Conservation (phyloP, 1,139 yeast species). For the Hyphopichia khmerensis region DNA sequence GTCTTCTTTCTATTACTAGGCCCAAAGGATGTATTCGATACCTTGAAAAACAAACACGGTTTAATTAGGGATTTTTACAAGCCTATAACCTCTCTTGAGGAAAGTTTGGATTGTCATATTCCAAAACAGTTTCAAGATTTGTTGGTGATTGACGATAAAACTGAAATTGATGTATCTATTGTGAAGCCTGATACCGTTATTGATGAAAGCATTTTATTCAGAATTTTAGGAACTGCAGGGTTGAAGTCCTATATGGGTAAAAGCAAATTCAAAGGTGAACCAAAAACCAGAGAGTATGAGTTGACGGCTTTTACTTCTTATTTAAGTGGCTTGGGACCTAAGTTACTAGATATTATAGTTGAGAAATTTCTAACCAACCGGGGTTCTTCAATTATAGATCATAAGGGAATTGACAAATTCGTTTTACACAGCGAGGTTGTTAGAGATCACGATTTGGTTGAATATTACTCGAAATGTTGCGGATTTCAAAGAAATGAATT, state of each 20-base stretch:
- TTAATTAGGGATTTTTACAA: constrained; percentile 21
- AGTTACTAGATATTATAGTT: constrained; percentile 28
- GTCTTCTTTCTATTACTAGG: constrained; percentile 30
- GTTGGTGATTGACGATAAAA: constrained; percentile 13
- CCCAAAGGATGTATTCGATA: constrained; percentile 16
- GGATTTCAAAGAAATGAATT: constrained; percentile 30
- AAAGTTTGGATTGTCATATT: constrained; percentile 28
- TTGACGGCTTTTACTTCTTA: constrained; percentile 56
- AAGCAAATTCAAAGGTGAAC: neutral
- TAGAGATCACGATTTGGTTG: constrained; percentile 48
- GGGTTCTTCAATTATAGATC: constrained; percentile 1
- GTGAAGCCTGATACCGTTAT: constrained; percentile 20
- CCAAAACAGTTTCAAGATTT: constrained; percentile 15
- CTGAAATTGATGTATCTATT: constrained; percentile 14
- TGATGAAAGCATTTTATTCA: constrained; percentile 12
- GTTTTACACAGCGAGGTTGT: constrained; percentile 42
- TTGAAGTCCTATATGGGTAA: constrained; percentile 25
- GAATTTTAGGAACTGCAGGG: constrained; percentile 47
- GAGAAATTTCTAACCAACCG: constrained; percentile 11
- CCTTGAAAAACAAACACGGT: constrained; percentile 12
- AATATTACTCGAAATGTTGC: constrained; percentile 42
- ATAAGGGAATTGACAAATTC: constrained; percentile 10
- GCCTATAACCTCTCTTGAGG: constrained; percentile 16
- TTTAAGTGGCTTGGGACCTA: constrained; percentile 39
- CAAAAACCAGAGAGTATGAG: constrained; percentile 25